phyloP scores from a whole-genome alignment of 164 flowering plant genomes.

The Tinospora cordifolia region DNA sequence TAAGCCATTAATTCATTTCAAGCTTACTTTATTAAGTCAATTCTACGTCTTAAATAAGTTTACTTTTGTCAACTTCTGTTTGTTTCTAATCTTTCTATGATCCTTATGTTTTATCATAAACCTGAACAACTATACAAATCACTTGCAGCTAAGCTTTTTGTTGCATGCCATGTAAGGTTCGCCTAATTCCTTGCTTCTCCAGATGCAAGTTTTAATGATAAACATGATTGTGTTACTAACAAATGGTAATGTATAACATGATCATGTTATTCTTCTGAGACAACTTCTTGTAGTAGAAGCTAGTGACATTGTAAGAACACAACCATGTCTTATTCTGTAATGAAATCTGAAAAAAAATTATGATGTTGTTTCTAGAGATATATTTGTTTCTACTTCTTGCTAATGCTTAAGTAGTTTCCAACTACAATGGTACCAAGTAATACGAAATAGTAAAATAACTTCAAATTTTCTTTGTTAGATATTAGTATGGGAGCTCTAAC shows the following conservation, averaged over 20 bases:
- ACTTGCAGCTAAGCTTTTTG: conserved; percentile 81
- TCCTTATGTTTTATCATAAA: conserved; percentile 32
- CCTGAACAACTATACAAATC: conserved; percentile 87
- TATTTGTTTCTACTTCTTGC: not conserved
- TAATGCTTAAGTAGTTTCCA: not conserved
- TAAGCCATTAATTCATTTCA: not conserved
- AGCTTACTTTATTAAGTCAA: not conserved
- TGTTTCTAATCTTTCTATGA: conserved; percentile 5
- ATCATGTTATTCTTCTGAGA: conserved; percentile 76
- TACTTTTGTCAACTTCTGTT: not conserved
- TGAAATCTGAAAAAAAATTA: not conserved
- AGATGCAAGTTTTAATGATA: not conserved
- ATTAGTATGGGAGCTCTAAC: conserved; percentile 87
- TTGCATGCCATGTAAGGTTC: conserved; percentile 98
- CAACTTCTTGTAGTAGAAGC: conserved; percentile 84
- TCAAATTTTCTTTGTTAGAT: conserved; percentile 30
- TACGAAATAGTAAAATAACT: conserved; percentile 11
- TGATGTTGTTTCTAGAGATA: not conserved
- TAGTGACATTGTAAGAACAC: conserved; percentile 50
- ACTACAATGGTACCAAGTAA: not conserved
- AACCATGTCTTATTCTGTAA: conserved; percentile 2
- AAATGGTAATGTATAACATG: conserved; percentile 36
- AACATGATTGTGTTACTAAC: conserved; percentile 6
- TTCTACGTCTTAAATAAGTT: not conserved
- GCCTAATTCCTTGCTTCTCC: not conserved